phyloP scores from a whole-genome alignment of 2,329 filamentous ascomycete species.

The Arthrobotrys entomopaga region DNA sequence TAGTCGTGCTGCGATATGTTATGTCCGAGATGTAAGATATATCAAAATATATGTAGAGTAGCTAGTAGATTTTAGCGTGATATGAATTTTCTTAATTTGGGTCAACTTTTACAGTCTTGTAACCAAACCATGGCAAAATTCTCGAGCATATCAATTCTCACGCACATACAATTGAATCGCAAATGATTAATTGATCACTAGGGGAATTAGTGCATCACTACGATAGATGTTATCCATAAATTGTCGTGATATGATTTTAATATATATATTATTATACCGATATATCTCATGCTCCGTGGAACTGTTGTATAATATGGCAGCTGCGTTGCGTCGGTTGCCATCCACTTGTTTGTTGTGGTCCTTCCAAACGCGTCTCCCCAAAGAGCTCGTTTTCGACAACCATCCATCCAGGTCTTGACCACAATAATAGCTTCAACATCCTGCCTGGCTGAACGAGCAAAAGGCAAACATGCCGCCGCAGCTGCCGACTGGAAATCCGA shows the following conservation, averaged over 20 bases:
- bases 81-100: too few species aligned
- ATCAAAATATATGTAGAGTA: too few species aligned
- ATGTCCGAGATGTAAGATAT: too few species aligned
- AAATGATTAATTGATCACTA: too few species aligned
- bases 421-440: background rate
- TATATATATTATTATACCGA: background rate
- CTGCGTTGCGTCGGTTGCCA: slow-evolving; percentile 6
- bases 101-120: too few species aligned
- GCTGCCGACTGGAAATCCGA: slow-evolving; percentile 71
- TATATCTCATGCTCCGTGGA: background rate
- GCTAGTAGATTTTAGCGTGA: background rate
- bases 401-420: too few species aligned
- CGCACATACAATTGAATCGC: too few species aligned
- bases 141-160: too few species aligned
- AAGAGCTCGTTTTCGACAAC: background rate
- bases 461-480: slow-evolving; percentile 2
- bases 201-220: too few species aligned
- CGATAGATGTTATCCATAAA: too few species aligned
- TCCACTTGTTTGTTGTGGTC: slow-evolving; percentile 30
- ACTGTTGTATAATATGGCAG: background rate
- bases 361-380: slow-evolving; percentile 34
- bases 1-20: background rate
- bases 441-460: slow-evolving; percentile 5
- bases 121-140: too few species aligned
- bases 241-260: too few species aligned